Conservation (phyloP, 2,329 filamentous ascomycete species). For the Coniochaeta sp. region DNA sequence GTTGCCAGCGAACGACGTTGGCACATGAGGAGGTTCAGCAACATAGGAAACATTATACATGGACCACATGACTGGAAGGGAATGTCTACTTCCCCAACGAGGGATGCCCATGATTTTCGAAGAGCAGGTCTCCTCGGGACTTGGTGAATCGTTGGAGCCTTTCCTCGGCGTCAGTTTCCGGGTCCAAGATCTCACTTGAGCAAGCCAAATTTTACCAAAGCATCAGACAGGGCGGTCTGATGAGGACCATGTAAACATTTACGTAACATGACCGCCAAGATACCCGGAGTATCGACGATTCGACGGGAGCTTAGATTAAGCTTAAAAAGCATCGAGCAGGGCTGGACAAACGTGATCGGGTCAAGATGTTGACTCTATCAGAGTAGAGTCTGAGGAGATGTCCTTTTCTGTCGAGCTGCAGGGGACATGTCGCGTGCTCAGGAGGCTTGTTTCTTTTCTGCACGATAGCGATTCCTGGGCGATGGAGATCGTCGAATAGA, state of each 20-base stretch:
- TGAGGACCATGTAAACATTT: neutral
- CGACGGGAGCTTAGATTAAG: neutral
- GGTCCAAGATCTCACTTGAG: neutral
- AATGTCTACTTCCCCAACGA: too few relatives aligned
- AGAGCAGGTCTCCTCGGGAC: too few relatives aligned
- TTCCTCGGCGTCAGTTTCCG: neutral
- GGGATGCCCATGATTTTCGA: too few relatives aligned
- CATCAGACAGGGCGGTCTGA: neutral
- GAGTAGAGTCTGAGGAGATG: too few relatives aligned
- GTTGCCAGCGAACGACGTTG: too few relatives aligned
- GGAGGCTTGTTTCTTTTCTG: neutral
- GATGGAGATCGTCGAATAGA: neutral
- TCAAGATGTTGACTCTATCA: neutral
- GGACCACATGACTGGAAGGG: too few relatives aligned
- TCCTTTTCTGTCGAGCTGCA: neutral
- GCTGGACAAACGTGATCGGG: neutral
- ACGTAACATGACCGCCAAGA: neutral
- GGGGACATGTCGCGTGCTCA: neutral
- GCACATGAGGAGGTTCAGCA: too few relatives aligned
- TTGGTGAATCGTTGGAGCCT: too few relatives aligned
- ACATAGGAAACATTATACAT: too few relatives aligned
- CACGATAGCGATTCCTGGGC: neutral
- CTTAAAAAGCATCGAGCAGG: neutral
- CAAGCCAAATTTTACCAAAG: neutral
- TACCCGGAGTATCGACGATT: neutral